Base-by-base conservation (phyloP, 768 basidiomycete species). In the Gymnopilus dilepis region DNA sequence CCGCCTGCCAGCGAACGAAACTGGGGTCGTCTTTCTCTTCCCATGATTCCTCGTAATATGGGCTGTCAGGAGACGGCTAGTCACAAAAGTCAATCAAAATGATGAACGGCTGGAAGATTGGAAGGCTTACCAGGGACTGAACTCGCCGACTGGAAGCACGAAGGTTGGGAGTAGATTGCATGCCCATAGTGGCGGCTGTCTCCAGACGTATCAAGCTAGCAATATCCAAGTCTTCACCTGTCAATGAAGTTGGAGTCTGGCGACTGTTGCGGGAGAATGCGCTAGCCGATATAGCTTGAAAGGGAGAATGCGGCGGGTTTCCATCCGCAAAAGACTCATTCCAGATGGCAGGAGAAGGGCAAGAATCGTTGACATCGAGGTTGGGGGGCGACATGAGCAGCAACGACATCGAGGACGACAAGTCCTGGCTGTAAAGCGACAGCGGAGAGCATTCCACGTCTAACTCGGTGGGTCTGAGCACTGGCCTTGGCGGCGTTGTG, bases 141-240 rank as follows among this genome's bases (percentile, higher is more conserved):
- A n/a, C n/a, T n/a, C 11, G 21, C 22, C 7, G 55, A 42, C 43
- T 54, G 43, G 15, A 57, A 42, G 21, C 51, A 8, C 21, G 54
- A 17, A 28, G 52, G 6, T 57, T 57, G 3, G 41, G 58, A 6
- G 13, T 43, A 30, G 31, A 22, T 8, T 60, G 59, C 22, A 38
- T 24, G 17, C 50, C 48, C 30, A 48, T 22, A 33, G 34, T 41
- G 17, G 62, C 58, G 28, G 67, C 62, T 8, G 65, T 26, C 38
- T 68, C 67, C 8, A 68, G 53, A 11, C 65, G 67, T 41, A 68
- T 60, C 19, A 68, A 30, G 41, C 54, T 24, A 11, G 64, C 62
- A 24, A 64, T 31, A 55, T 65, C 67, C 28, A 68, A 33, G 22
- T 59, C 54, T 50, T 59, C 59, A 28, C 60, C 62, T 4, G 48